A percentile compares a stretch with the other conserved stretches of the same genome.
These are phyloP conservation scores for Pseudocercospora musae DNA, from an alignment of 2,329 filamentous ascomycete genomes.

Conservation along the genomic window DNA sequence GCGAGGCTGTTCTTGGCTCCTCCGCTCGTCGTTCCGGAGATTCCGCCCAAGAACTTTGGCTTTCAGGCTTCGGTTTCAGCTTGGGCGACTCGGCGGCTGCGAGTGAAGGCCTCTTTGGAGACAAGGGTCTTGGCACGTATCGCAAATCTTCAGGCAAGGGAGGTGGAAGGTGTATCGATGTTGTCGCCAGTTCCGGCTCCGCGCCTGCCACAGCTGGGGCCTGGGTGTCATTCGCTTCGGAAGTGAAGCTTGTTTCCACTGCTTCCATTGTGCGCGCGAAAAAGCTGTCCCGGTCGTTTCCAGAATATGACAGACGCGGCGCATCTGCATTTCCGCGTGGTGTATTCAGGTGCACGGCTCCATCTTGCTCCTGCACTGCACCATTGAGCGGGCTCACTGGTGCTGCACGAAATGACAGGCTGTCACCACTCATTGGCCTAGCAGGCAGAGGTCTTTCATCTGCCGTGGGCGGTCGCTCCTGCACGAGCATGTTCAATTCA, in stretches of 20 bases:
- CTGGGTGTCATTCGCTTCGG: conserved; percentile 8
- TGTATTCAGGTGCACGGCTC: conserved; percentile 47
- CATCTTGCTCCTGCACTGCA: conserved; percentile 25
- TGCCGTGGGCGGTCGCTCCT: conserved; percentile 41
- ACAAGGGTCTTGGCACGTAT: conserved; percentile 70
- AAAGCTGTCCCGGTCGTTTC: conserved; percentile 30
- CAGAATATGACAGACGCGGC: conserved; percentile 26
- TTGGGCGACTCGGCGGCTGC: conserved; percentile 42
- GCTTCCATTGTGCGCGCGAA: conserved; percentile 31
- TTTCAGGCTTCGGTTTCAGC: conserved; percentile 13
- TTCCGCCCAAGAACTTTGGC: conserved; percentile 15
- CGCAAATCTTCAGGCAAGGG: conserved; percentile 31
- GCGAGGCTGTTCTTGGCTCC: neutral
- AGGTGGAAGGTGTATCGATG: conserved; percentile 29
- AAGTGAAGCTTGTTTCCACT: conserved; percentile 23
- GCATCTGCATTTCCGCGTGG: conserved; percentile 52
- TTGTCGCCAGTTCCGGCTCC: neutral
- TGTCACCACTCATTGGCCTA: conserved; percentile 62
- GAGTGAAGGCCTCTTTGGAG: conserved; percentile 56
- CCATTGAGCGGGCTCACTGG: conserved; percentile 36
- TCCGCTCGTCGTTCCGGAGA: conserved; percentile 10
- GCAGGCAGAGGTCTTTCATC: conserved; percentile 73
- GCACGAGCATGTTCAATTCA: conserved; percentile 73
- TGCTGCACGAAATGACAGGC: conserved; percentile 34
- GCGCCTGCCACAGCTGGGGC: conserved; percentile 7